Evolutionary conservation across 257 asterid genomes (phyloP).

Genomic region (Gentiana straminea): DNA sequence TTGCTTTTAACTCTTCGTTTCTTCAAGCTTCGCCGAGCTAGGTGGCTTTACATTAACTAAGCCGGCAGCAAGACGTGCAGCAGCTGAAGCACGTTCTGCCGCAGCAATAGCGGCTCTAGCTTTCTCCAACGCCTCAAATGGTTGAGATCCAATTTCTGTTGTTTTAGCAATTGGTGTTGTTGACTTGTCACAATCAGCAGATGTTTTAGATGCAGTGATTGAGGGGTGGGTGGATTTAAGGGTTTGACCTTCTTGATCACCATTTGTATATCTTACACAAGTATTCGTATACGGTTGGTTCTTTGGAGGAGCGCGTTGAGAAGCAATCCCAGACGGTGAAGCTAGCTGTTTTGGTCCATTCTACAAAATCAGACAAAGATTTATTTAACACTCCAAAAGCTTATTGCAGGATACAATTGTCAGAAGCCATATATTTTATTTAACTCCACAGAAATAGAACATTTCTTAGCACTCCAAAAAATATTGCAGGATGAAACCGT

Average conservation of each 20-base stretch:
- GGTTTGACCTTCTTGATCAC: slow-evolving; percentile 12
- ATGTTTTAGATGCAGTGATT: slow-evolving; percentile 13
- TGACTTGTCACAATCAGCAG: slow-evolving; percentile 16
- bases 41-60: slow-evolving; percentile 36
- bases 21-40: slow-evolving; percentile 23
- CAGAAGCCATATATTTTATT: no score
- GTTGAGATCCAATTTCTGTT: slow-evolving; percentile 12
- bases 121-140: slow-evolving; percentile 48
- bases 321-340: slow-evolving; percentile 17
- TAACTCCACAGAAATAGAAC: no score
- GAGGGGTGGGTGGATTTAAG: slow-evolving; percentile 21
- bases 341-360: slow-evolving; percentile 74
- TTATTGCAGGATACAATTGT: background rate
- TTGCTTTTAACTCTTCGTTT: slow-evolving; percentile 15
- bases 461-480: no score
- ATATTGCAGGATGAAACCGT: no score
- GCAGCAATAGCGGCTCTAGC: slow-evolving; percentile 82
- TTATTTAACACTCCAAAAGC: background rate
- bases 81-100: slow-evolving; percentile 89
- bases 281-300: slow-evolving; percentile 18
- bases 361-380: slow-evolving; percentile 21
- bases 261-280: slow-evolving; percentile 20
- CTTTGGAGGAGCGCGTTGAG: slow-evolving; percentile 16
- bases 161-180: slow-evolving; percentile 17
- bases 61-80: slow-evolving; percentile 87